Conservation (phyloP, 2,329 filamentous ascomycete species). For the Ceratocystis papillata region DNA sequence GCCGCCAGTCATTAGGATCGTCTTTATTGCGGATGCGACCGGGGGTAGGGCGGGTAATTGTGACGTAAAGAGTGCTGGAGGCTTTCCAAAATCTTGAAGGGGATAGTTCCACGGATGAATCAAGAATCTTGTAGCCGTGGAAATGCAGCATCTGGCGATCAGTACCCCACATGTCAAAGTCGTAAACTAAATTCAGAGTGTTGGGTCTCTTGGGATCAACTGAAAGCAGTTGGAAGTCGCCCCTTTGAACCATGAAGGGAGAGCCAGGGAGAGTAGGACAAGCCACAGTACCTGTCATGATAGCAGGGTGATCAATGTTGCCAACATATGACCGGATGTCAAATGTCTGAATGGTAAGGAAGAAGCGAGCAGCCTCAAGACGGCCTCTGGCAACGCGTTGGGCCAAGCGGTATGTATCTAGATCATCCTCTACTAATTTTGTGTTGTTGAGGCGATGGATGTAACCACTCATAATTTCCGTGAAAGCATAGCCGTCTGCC, state of each 20-base stretch:
- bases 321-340: conserved; percentile 40
- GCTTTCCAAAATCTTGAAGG: conserved; percentile 49
- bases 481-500: conserved; percentile 47
- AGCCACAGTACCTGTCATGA: conserved; percentile 49
- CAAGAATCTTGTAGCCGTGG: conserved; percentile 52
- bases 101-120: conserved; percentile 48
- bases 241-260: conserved; percentile 50
- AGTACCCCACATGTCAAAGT: conserved; percentile 49
- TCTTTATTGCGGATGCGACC: conserved; percentile 28
- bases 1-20: conserved; percentile 34
- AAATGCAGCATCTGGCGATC: conserved; percentile 46
- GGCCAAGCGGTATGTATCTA: conserved; percentile 44
- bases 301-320: conserved; percentile 40
- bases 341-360: conserved; percentile 47
- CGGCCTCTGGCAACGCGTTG: conserved; percentile 43
- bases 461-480: conserved; percentile 54
- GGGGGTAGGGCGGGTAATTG: conserved; percentile 37
- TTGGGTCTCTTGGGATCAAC: conserved; percentile 44
- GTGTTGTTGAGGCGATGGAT: conserved; percentile 39
- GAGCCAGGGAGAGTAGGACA: conserved; percentile 45
- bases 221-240: conserved; percentile 48
- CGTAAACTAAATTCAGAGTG: conserved; percentile 49
- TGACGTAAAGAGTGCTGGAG: conserved; percentile 52
- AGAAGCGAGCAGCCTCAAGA: conserved; percentile 47
- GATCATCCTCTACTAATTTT: conserved; percentile 36